Base-by-base conservation (phyloP, 2,329 filamentous ascomycete species). In the Sodiomyces alkalinus region DNA sequence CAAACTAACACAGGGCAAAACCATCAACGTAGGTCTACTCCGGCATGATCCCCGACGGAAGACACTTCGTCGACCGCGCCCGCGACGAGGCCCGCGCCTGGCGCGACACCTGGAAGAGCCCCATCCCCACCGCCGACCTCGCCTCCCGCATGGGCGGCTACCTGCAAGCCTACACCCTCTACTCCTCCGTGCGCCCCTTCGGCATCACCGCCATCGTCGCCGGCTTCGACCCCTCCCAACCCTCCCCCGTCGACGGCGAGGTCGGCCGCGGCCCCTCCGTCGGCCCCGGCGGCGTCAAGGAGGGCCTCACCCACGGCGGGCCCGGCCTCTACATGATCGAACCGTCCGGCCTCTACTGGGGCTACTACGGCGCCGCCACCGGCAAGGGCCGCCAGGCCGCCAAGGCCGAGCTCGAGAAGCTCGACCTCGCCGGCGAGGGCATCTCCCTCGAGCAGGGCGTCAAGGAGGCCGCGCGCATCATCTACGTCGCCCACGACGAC, bases 241-340 rank as follows among this genome's bases (percentile, higher is more conserved):
- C 92, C 51, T 58, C 77, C 24, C 76, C 76, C 27, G 85, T 96
- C 25, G 87, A 94, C 51, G 87, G 83, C 38, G 77, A 92, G 56
- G 87, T 94, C 19, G 87, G 87, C 38, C 66, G 57, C 21, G 87
- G 87, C 14, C 87, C 87, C 27, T 61, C 61, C 23, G 68, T 69
- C 33, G 87, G 87, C 33, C 74, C 82, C 15, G 87, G 87, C 38
- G 87, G 87, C 47, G 92, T 90, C 60, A 68, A 75, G 23, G 57
- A 52, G 17, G 72, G 73, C 46, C 75, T 74, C 46, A 79, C 73
- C 53, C 74, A 85, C 51, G 90, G 90, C 42, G 90, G 87, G 2
- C 90, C 90, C 14, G 86, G 76, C 38, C 71, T 98, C 36, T 98
- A 94, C 68, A 98, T 98, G 90, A 87, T 98, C 43, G 90, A 98